These are phyloP conservation scores for Carallia brachiata DNA, from an alignment of 345 rosid species.

Conservation along the genomic window DNA sequence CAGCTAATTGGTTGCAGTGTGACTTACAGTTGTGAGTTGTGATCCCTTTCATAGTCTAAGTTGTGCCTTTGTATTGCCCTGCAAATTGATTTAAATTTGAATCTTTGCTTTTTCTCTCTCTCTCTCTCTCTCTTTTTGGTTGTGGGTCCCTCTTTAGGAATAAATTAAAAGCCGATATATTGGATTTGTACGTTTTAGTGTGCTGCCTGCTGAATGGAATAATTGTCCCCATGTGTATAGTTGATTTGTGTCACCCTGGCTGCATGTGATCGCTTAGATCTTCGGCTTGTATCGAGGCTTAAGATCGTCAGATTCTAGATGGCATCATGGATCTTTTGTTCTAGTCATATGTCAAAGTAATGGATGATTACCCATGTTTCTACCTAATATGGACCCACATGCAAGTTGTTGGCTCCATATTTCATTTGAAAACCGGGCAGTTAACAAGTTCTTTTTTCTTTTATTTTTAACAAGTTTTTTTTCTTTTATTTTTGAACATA, in stretches of 20 bases:
- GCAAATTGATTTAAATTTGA: not conserved
- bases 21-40: slow-evolving; percentile 14
- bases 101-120: not conserved
- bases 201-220: too few relatives aligned
- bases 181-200: not conserved
- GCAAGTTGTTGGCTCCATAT: too few relatives aligned
- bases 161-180: not conserved
- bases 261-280: not conserved
- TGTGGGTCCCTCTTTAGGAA: slow-evolving; percentile 8
- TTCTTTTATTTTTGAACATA: too few relatives aligned
- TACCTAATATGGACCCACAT: too few relatives aligned
- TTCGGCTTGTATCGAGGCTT: not conserved
- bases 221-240: not conserved
- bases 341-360: too few relatives aligned
- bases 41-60: not conserved
- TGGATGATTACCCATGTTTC: too few relatives aligned
- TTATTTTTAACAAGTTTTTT: too few relatives aligned
- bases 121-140: not conserved
- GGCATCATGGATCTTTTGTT: not conserved
- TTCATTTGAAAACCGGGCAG: too few relatives aligned
- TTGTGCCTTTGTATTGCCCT: not conserved
- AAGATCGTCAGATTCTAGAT: not conserved
- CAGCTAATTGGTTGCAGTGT: slow-evolving; percentile 2
- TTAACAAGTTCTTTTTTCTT: not conserved
- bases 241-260: not conserved